These are phyloP conservation scores for Hypomontagnella submonticulosa DNA, from an alignment of 495 filamentous ascomycete genomes.

Conservation along the genomic window DNA sequence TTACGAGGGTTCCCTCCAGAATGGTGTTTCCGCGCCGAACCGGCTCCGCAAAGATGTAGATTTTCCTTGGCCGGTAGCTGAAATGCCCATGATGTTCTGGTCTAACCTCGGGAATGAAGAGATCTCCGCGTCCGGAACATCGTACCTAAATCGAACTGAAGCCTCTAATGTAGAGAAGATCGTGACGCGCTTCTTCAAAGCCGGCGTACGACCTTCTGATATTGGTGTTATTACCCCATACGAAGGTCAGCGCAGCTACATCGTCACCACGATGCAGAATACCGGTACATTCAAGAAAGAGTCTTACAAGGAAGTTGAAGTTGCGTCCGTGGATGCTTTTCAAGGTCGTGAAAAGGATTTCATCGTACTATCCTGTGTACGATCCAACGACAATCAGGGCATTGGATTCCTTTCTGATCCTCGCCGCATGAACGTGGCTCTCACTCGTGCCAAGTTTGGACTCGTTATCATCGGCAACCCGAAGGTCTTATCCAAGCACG, in stretches of 20 bases:
- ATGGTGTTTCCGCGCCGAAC: constrained; percentile 91
- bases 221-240: constrained; percentile 99
- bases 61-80: constrained; percentile 95
- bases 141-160: constrained; percentile 97
- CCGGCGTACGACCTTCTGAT: constrained; percentile 88
- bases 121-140: constrained; percentile 96
- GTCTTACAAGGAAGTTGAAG: constrained; percentile 98
- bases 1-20: constrained; percentile 97
- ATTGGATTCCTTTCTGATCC: constrained; percentile 99
- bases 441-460: constrained; percentile 96
- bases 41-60: constrained; percentile 93
- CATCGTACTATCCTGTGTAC: constrained; percentile 97
- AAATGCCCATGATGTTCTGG: constrained; percentile 99
- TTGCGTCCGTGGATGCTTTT: constrained; percentile 98
- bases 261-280: constrained; percentile 98
- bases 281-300: constrained; percentile 98
- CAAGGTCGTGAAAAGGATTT: constrained; percentile 99
- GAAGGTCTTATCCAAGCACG: constrained; percentile 97
- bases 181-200: constrained; percentile 98
- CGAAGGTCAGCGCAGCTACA: constrained; percentile 97
- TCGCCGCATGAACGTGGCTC: constrained; percentile 97
- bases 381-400: constrained; percentile 98
- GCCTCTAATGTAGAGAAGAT: constrained; percentile 98
- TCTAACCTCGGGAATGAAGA: constrained; percentile 97
- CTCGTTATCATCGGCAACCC: constrained; percentile 97